Conservation (phyloP, 768 basidiomycete species). For the Punctularia strigosozonata region DNA sequence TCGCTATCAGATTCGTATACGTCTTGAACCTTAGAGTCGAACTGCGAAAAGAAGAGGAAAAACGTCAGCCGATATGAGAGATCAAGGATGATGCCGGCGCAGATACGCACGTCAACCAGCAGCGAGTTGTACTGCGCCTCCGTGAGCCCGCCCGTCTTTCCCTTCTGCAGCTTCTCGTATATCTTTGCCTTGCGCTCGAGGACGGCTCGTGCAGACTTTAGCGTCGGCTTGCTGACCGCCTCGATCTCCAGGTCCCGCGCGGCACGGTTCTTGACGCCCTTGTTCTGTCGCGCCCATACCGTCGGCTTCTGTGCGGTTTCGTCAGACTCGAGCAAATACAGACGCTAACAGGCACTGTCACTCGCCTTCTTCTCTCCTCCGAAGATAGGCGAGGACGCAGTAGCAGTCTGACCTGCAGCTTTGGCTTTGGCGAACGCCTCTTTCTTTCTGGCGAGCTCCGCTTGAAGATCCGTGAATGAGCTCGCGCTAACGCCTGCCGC, state of each 20-base stretch:
- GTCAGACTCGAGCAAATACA: neutral
- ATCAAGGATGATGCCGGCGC: constrained; percentile 1
- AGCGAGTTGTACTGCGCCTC: constrained; percentile 64
- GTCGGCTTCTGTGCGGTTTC: constrained; percentile 49
- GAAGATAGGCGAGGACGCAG: constrained; percentile 22
- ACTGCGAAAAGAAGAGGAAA: constrained; percentile 27
- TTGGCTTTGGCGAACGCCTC: constrained; percentile 58
- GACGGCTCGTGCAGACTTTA: constrained; percentile 59
- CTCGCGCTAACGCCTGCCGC: constrained; percentile 59
- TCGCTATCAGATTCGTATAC: constrained; percentile 59
- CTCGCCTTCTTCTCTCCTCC: constrained; percentile 53
- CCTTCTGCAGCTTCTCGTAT: constrained; percentile 68
- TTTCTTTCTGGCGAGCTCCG: constrained; percentile 37
- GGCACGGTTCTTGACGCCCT: constrained; percentile 55
- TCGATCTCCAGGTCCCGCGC: constrained; percentile 63
- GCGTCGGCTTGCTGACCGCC: constrained; percentile 51
- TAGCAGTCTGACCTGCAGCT: constrained; percentile 38
- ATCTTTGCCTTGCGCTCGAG: constrained; percentile 71
- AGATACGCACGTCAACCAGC: constrained; percentile 60
- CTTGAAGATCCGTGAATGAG: constrained; percentile 78
- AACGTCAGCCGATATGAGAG: neutral
- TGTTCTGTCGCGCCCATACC: constrained; percentile 67
- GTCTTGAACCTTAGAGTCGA: constrained; percentile 47
- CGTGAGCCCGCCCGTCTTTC: constrained; percentile 66
- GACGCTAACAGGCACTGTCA: neutral